Evolutionary conservation across 371 early-diverging fungal species (phyloP), one percentile per base, ranked within the genome.

Genomic region (Mortierella sp.): DNA sequence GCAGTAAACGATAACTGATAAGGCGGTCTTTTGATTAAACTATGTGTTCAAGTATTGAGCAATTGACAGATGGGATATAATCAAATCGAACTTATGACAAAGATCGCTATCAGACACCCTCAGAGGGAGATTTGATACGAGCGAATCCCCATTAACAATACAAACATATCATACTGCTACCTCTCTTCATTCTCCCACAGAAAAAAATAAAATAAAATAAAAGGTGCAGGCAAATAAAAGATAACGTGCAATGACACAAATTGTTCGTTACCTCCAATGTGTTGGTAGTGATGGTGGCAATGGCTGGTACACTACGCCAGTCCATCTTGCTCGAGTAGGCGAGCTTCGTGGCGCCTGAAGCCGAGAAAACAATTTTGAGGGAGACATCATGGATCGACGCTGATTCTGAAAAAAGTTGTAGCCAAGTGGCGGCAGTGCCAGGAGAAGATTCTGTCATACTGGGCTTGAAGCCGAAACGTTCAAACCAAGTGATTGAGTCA

Each of bases 361-460:
- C 61, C 40, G 81, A 70, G 37, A 59, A 51, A 31, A 55, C 61
- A 26, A 80, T 60, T 69, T 80, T 80, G 68, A 80, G 57, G 12
- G 81, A 66, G 3, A 61, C 68, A 35, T 74, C 80, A 42, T 72
- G 68, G 58, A 62, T 68, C 32, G 67, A 22, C 3, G 61, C 58
- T 0, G 71, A 47, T 19, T 61, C 49, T 0, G 75, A 80, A 43
- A 80, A 68, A 65, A 80, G 75, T 62, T 80, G 81, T 15, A 80
- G 68, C 75, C 75, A 80, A 34, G 81, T 75, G 4, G 75, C 80
- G 0, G 70, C 70, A 2, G 66, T 70, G 10, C 70, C 74, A 17
- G 47, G 43, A 32, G 75, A 71, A 47, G 75, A 37, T 66, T 80
- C 81, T n/a, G 81, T 80, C 81, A 80, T 75, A 67, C 75, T 74